Evolutionary conservation across 148 eudicot species (phyloP), one percentile per base, ranked within the genome.

Genomic region (Vaccinium macrocarpon): DNA sequence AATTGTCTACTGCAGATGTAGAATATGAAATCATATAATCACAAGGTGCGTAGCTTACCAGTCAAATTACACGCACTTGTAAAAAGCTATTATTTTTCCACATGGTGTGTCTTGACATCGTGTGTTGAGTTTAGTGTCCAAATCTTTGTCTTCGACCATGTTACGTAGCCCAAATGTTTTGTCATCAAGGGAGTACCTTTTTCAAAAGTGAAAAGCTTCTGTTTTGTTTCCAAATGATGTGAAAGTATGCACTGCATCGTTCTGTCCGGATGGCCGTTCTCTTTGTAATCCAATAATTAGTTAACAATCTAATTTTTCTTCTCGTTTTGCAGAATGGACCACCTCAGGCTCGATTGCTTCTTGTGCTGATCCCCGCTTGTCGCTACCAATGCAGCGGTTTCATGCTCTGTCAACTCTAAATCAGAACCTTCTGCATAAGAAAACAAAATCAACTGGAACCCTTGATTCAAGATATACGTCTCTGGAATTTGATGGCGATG

Each of bases 371-470:
- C 85, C 84, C 23, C 87, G 81, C 21, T 90, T 93, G 81, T 87
- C 91, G 25, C 87, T 89, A 32, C 86, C 90, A 14, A 53, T 56
- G 87, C 91, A 90, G 89, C 86, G 92, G 38, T 83, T 88, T 88
- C 88, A 89, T 57, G 87, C 91, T 46, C 91, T 89, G 83, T 85
- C 91, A 38, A 85, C 64, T 53, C 79, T 88, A 80, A 93, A 93
- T 55, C 87, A 89, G 66, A 83, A 82, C 61, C 70, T 89, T 78
- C 80, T 80, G 81, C 87, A 91, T 73, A 83, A 82, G 64, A 88
- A 87, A 85, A 75, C 71, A 55, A 81, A 83, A 79, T 87, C 94
- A 51, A 83, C 84, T 29, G 92, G 86, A 32, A 66, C 66, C 70
- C 71, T 52, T 79, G 77, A 84, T 70, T 82, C 74, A 66, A 84